Conservation (phyloP, 2,329 filamentous ascomycete species). For the Aspergillus sp. region DNA sequence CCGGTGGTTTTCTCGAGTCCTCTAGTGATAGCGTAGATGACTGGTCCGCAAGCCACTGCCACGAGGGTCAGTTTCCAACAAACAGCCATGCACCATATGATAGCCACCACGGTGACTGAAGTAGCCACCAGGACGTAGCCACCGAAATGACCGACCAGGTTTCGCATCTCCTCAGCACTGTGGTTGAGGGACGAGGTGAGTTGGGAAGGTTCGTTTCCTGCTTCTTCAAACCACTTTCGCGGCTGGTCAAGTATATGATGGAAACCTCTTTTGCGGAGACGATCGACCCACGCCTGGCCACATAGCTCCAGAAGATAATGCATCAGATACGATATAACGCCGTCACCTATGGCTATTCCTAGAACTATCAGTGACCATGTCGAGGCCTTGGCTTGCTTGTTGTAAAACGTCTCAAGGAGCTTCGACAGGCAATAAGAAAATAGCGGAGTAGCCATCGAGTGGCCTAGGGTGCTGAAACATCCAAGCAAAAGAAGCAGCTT, state of each 20-base stretch:
- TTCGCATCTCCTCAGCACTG: slow-evolving; percentile 84
- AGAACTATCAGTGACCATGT: slow-evolving; percentile 72
- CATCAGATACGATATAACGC: slow-evolving; percentile 63
- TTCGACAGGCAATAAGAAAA: slow-evolving; percentile 78
- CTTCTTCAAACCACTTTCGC: slow-evolving; percentile 73
- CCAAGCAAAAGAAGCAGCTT: slow-evolving; percentile 61
- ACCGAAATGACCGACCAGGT: slow-evolving; percentile 75
- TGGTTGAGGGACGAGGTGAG: slow-evolving; percentile 75
- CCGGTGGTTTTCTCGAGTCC: slow-evolving; percentile 66
- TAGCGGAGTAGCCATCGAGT: slow-evolving; percentile 68
- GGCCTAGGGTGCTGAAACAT: slow-evolving; percentile 62
- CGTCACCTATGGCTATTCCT: slow-evolving; percentile 67
- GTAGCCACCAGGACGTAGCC: slow-evolving; percentile 68
- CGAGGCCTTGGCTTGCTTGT: slow-evolving; percentile 51
- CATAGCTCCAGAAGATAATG: slow-evolving; percentile 72
- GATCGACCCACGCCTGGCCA: slow-evolving; percentile 76
- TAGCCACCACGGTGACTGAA: slow-evolving; percentile 67
- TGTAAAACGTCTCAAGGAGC: slow-evolving; percentile 70
- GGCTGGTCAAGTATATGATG: slow-evolving; percentile 73
- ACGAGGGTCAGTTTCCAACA: slow-evolving; percentile 83
- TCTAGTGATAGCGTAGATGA: slow-evolving; percentile 67
- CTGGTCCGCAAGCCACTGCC: slow-evolving; percentile 66
- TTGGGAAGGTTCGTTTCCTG: slow-evolving; percentile 63
- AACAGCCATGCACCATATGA: slow-evolving; percentile 72
- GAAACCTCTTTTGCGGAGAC: slow-evolving; percentile 68